These are phyloP conservation scores for Phytophthora europaea DNA, from an alignment of 352 stramenopile genomes.

Conservation along the genomic window DNA sequence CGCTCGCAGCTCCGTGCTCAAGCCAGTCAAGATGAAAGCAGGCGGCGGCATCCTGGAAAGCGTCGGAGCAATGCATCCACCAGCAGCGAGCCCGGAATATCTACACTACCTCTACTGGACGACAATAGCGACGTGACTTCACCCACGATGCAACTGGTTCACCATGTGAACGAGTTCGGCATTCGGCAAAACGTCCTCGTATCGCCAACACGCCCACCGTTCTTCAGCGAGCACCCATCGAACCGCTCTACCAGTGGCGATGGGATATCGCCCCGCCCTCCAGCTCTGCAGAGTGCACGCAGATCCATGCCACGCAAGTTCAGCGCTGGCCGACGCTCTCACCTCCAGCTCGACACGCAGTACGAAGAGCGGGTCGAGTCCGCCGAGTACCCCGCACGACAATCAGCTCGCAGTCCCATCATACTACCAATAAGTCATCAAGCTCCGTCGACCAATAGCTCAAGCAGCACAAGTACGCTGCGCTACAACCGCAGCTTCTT, in stretches of 20 bases:
- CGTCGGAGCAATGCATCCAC: conserved; percentile 11
- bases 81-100: conserved; percentile 2
- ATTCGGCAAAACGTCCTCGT: conserved; percentile 65
- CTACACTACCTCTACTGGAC: conserved; percentile 31
- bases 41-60: conserved; percentile 20
- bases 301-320: conserved; percentile 22
- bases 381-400: conserved; percentile 10
- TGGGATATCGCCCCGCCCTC: conserved; percentile 21
- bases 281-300: conserved; percentile 17
- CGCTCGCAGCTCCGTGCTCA: conserved; percentile 36
- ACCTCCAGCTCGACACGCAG: conserved; percentile 30
- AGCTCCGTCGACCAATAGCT: conserved; percentile 4
- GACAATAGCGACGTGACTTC: conserved; percentile 11
- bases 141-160: conserved; percentile 52
- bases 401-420: conserved; percentile 8
- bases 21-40: conserved; percentile 26
- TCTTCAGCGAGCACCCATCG: conserved; percentile 39
- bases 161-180: conserved; percentile 79
- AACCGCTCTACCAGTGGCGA: neutral
- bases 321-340: conserved; percentile 1
- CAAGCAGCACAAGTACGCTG: conserved; percentile 22
- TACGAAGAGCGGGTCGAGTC: conserved; percentile 45
- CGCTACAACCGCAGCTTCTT: conserved; percentile 68
- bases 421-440: conserved; percentile 4
- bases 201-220: conserved; percentile 64